These are phyloP conservation scores for Russula dissimulans DNA, from an alignment of 768 basidiomycete species.

Conservation along the genomic window DNA sequence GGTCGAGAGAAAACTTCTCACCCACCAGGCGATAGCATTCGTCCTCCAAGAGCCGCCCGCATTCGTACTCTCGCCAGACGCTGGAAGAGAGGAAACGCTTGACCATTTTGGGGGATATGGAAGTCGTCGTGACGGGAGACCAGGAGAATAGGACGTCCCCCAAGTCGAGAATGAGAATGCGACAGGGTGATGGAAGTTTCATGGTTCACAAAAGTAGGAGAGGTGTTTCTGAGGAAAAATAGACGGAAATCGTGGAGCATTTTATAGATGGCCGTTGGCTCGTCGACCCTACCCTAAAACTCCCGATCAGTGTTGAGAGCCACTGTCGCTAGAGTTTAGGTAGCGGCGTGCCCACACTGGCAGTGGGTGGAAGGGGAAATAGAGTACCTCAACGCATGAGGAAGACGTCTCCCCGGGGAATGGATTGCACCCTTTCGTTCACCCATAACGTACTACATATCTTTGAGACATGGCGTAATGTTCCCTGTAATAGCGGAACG, in stretches of 20 bases:
- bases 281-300: not conserved
- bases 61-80: constrained; percentile 46
- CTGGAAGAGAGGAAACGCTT: constrained; percentile 35
- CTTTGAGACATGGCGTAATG: no score
- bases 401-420: not conserved
- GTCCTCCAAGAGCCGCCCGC: constrained; percentile 35
- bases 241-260: not conserved
- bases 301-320: not conserved
- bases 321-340: not conserved
- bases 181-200: constrained; percentile 8
- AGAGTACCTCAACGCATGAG: not conserved
- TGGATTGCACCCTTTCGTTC: not conserved
- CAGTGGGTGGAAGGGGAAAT: not conserved
- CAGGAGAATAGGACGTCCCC: constrained; percentile 50
- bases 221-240: not conserved
- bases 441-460: no score
- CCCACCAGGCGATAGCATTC: constrained; percentile 37
- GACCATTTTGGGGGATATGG: constrained; percentile 34
- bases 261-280: not conserved
- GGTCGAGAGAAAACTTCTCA: constrained; percentile 30
- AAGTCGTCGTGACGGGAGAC: constrained; percentile 37
- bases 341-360: no score
- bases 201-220: not conserved
- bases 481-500: no score
- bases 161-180: constrained; percentile 40